phyloP scores from a whole-genome alignment of 2,329 filamentous ascomycete genomes.

The Fragosphaeria purpurea region DNA sequence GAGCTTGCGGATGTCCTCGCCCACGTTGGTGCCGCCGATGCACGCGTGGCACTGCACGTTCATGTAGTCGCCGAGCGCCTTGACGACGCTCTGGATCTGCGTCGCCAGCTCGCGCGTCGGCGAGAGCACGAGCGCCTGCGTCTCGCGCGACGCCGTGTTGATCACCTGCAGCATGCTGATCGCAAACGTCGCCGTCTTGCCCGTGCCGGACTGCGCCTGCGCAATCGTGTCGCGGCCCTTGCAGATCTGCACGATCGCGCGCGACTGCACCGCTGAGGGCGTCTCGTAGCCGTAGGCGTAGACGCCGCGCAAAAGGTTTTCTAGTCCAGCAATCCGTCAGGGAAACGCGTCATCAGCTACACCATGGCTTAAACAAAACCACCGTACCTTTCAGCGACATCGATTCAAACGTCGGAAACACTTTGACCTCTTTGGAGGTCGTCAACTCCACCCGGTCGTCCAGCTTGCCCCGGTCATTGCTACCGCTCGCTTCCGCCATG shows the following conservation, averaged over 20 bases:
- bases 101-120: slow-evolving; percentile 94
- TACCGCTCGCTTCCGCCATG: slow-evolving; percentile 66
- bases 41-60: slow-evolving; percentile 98
- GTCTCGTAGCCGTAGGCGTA: slow-evolving; percentile 99
- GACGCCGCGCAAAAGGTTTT: slow-evolving; percentile 91
- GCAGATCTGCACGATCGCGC: slow-evolving; percentile 97
- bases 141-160: slow-evolving; percentile 84
- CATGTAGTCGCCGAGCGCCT: slow-evolving; percentile 99
- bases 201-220: slow-evolving; percentile 92
- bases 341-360: neutral
- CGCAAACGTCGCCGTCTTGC: slow-evolving; percentile 93
- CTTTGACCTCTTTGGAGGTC: slow-evolving; percentile 95
- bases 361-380: neutral
- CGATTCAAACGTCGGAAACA: slow-evolving; percentile 85
- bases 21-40: slow-evolving; percentile 95
- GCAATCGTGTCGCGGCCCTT: slow-evolving; percentile 98
- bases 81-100: slow-evolving; percentile 96
- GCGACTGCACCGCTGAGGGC: slow-evolving; percentile 92
- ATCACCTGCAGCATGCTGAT: slow-evolving; percentile 96
- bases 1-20: slow-evolving; percentile 94
- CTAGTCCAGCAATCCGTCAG: slow-evolving; percentile 29
- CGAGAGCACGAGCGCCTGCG: slow-evolving; percentile 88
- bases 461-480: slow-evolving; percentile 50
- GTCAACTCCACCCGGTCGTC: slow-evolving; percentile 98
- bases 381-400: slow-evolving; percentile 79